Base-by-base conservation (phyloP, 2,329 filamentous ascomycete genomes). In the Apiospora phragmitis region DNA sequence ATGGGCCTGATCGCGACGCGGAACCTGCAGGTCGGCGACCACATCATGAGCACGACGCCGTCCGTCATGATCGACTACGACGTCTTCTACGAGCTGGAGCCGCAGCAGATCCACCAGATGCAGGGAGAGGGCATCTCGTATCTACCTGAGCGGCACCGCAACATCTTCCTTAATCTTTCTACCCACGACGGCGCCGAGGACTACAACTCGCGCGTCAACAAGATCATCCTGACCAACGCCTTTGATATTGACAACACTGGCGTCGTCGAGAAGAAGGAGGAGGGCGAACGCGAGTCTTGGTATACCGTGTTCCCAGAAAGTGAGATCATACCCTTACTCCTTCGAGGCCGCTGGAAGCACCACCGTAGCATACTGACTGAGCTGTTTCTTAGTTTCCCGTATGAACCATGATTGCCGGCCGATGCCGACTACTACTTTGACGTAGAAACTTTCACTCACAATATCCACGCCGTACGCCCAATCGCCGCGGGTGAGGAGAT, bases 391-490 rank as follows among this genome's bases (percentile, higher is more conserved):
- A 78, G 76, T 83, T 71, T 82, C 83, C 29, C 77, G 82, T 38
- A 76, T 84, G 73, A 85, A 85, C 76, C 83, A 85, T 74, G 82
- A 84, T 75, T 85, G 83, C 73, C 80, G 83, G 1, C 81, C 41
- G 85, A 85, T 71, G 79, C 81, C 41, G 83, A 82, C 74, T 85
- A 85, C 77, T 80, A 79, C 72, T 83, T 83, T 71, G 81, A 84
- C 72, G 75, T 78, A 49, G 70, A 76, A 4, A 80, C 80, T 1
- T 77, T 84, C 47, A 79, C 80, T 3, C 83, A 85, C 70, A 77
- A 80, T 70, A 77, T 83, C 47, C 78, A 81, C 67, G 84, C 82
- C 43, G 75, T 80, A 14, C 79, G 82, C 1, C 79, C 80, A 70
- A 85, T 85, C 71, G 59, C 70, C 4, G 78, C 81, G 0, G 83